These are phyloP conservation scores for Rheum nobile DNA, from an alignment of 148 eudicot genomes.

Conservation along the genomic window DNA sequence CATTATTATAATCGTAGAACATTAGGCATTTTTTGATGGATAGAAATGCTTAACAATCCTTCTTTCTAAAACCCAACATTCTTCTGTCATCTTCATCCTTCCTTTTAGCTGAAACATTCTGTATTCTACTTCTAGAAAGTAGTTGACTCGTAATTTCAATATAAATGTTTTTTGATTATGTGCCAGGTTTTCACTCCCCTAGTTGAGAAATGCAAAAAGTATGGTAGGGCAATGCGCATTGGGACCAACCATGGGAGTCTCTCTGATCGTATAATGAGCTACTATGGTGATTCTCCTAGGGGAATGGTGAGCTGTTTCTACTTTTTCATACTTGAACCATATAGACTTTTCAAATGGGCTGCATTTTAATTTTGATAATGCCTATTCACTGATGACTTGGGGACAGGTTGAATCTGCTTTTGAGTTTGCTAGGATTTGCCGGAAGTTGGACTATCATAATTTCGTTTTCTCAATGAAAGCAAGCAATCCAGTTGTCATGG, in stretches of 20 bases:
- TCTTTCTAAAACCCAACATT: not conserved
- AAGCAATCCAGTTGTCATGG: constrained; percentile 98
- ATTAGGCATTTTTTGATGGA: too few species aligned
- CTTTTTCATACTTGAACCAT: not conserved
- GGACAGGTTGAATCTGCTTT: constrained; percentile 96
- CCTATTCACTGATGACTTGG: constrained; percentile 10
- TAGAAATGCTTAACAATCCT: not conserved
- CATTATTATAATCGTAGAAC: too few species aligned
- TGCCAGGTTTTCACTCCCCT: constrained; percentile 78
- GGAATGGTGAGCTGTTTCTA: constrained; percentile 63
- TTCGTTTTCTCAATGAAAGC: constrained; percentile 98
- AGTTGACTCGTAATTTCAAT: not conserved
- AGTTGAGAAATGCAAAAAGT: constrained; percentile 95
- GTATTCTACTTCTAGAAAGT: not conserved
- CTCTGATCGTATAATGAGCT: constrained; percentile 99
- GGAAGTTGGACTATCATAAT: constrained; percentile 87
- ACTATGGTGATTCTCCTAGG: constrained; percentile 95
- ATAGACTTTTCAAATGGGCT: not conserved
- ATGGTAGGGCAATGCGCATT: constrained; percentile 94
- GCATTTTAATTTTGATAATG: not conserved
- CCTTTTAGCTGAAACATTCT: not conserved
- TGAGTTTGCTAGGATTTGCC: constrained; percentile 93
- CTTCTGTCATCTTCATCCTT: not conserved
- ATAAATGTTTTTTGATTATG: not conserved
- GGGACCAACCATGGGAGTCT: constrained; percentile 99